A percentile compares a stretch with the other conserved stretches of the same genome.
Conservation (phyloP, 2,329 filamentous ascomycete genomes). For the Magnaporthiopsis rhizophila region DNA sequence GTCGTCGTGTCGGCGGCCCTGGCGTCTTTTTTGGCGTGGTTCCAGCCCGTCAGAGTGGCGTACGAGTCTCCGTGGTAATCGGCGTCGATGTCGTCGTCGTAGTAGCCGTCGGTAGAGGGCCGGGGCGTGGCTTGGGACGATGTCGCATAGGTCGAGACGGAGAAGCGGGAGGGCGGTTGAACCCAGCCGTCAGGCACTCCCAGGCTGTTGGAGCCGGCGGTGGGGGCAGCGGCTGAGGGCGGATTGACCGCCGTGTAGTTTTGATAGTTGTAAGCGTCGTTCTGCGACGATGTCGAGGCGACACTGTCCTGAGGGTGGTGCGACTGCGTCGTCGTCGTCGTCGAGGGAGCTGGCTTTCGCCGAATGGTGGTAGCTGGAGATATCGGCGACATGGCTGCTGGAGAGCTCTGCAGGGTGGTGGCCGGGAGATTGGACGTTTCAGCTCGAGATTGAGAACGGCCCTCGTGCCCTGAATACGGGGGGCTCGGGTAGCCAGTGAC, state of each 20-base stretch:
- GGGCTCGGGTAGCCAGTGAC: conserved; percentile 28
- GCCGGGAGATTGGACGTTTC: neutral
- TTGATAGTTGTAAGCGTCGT: conserved; percentile 15
- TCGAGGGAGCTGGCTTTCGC: conserved; percentile 3
- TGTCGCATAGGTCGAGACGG: conserved; percentile 53
- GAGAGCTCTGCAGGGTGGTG: neutral
- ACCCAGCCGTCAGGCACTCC: conserved; percentile 30
- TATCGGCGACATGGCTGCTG: neutral
- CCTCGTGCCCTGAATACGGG: conserved; percentile 23
- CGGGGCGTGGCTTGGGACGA: conserved; percentile 31
- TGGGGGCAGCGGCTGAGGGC: conserved; percentile 8
- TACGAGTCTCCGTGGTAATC: neutral
- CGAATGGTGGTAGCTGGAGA: neutral
- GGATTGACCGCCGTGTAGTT: conserved; percentile 12
- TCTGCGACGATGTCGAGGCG: conserved; percentile 12
- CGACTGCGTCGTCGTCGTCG: neutral
- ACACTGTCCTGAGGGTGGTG: conserved; percentile 11
- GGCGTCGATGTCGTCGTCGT: conserved; percentile 5
- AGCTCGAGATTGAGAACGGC: neutral
- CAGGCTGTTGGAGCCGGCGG: conserved; percentile 13
- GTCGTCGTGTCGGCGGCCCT: neutral
- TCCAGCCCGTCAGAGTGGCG: neutral
- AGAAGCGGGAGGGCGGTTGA: conserved; percentile 54
- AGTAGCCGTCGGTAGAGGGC: conserved; percentile 7
- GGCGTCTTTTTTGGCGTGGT: neutral